These are phyloP conservation scores for Haematococcus lacustris DNA, from an alignment of 139 green algal genomes.

Conservation along the genomic window DNA sequence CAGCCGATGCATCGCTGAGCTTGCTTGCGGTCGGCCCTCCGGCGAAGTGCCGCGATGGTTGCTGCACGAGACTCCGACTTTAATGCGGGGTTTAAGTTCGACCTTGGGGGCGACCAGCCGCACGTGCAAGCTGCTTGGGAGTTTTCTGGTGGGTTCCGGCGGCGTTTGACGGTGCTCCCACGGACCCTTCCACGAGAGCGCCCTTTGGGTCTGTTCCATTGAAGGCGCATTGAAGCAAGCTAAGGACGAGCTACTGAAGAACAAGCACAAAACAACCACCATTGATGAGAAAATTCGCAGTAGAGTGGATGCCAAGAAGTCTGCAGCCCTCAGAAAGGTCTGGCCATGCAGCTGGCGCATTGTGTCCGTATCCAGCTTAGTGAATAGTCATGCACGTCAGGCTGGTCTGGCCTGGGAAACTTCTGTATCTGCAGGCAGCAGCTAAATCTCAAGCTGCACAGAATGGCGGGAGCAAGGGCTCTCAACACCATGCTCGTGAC, in stretches of 20 bases:
- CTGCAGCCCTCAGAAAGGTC: not conserved
- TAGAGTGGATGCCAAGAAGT: slow-evolving; percentile 14
- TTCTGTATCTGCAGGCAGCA: not conserved
- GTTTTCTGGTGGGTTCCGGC: slow-evolving; percentile 43
- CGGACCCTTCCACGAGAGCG: not conserved
- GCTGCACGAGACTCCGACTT: slow-evolving; percentile 2
- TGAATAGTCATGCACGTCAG: not conserved
- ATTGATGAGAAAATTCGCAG: slow-evolving; percentile 60
- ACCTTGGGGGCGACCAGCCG: not conserved
- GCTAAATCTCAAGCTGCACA: not conserved
- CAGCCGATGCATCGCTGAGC: too few relatives aligned
- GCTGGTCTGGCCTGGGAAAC: not conserved
- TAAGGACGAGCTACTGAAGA: slow-evolving; percentile 21
- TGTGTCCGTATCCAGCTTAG: not conserved
- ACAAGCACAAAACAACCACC: slow-evolving; percentile 28
- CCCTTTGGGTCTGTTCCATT: not conserved
- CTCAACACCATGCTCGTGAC: not conserved
- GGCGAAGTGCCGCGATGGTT: too few relatives aligned
- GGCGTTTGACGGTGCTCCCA: not conserved
- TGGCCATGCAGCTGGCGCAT: not conserved
- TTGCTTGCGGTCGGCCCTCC: too few relatives aligned
- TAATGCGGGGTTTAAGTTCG: not conserved
- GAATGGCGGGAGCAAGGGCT: not conserved
- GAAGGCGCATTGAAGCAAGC: slow-evolving; percentile 50
- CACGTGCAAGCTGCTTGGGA: slow-evolving; percentile 66